Percentiles rank a stretch among this genome's conserved stretches.
phyloP scores from a whole-genome alignment of 2,329 filamentous ascomycete species.

The Fusarium irregulare region DNA sequence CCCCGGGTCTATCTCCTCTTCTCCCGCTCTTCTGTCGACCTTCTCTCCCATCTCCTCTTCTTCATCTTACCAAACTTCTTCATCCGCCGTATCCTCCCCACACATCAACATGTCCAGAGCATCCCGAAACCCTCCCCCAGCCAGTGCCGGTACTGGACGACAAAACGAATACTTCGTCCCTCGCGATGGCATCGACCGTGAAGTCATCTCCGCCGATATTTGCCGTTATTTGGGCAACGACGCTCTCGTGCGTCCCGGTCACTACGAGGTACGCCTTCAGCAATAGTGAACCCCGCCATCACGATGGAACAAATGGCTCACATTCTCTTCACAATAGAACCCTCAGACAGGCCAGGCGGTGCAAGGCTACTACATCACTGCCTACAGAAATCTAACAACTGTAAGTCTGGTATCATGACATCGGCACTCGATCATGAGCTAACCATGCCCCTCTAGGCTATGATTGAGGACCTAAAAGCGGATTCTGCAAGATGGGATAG shows the following conservation, averaged over 20 bases:
- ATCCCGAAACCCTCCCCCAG: constrained; percentile 53
- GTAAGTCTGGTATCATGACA: constrained; percentile 61
- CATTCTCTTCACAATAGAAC: constrained; percentile 55
- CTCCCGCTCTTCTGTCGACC: constrained; percentile 36
- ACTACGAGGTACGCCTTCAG: constrained; percentile 70
- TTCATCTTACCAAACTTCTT: constrained; percentile 37
- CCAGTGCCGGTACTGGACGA: constrained; percentile 57
- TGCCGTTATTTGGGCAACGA: constrained; percentile 87
- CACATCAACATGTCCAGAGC: constrained; percentile 54
- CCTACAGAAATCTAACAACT: constrained; percentile 81
- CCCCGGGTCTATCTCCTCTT: constrained; percentile 33
- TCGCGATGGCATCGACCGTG: constrained; percentile 82
- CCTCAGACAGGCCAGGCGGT: constrained; percentile 68
- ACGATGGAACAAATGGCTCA: constrained; percentile 43
- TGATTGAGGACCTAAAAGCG: constrained; percentile 72
- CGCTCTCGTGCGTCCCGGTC: constrained; percentile 79
- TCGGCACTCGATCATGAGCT: constrained; percentile 12
- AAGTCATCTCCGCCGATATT: constrained; percentile 86
- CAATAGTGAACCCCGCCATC: constrained; percentile 4
- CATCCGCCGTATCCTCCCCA: constrained; percentile 34
- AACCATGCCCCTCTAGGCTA: constrained; percentile 58
- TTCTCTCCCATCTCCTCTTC: constrained; percentile 34
- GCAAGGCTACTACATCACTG: constrained; percentile 81
- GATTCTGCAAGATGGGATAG: constrained; percentile 72
- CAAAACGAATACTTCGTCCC: constrained; percentile 86